Evolutionary conservation across 2,329 filamentous ascomycete genomes (phyloP).

Genomic region (Fusarium sororula): DNA sequence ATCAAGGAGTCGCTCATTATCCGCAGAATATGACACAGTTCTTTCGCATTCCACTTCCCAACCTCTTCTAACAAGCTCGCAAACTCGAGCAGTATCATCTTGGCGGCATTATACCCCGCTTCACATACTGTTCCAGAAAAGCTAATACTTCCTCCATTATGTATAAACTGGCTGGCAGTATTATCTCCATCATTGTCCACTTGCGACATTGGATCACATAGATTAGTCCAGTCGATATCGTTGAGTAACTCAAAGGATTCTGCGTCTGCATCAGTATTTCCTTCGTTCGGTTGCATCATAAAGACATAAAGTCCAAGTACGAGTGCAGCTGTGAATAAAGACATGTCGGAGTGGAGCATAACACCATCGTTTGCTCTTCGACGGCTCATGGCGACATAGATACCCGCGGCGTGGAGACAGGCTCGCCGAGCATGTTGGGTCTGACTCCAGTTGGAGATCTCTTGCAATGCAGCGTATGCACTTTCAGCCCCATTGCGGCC

Average conservation of each 20-base stretch:
- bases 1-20: conserved; percentile 16
- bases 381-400: conserved; percentile 1
- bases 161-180: neutral
- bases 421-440: neutral
- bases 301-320: neutral
- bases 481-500: neutral
- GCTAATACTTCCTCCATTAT: neutral
- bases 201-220: neutral
- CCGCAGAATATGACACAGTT: conserved; percentile 2
- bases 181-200: neutral
- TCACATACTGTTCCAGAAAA: neutral
- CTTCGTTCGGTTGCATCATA: neutral
- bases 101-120: conserved; percentile 6
- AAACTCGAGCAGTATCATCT: neutral
- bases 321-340: neutral
- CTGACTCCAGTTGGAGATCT: conserved; percentile 1
- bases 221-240: neutral
- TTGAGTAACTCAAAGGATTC: neutral
- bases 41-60: conserved; percentile 10
- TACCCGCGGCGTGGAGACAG: neutral
- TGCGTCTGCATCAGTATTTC: neutral
- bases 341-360: neutral
- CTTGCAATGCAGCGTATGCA: neutral
- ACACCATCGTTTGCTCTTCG: neutral
- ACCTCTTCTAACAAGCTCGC: conserved; percentile 11